These are phyloP conservation scores for Hippophae gyantsensis DNA, from an alignment of 306 rosid species.

Conservation along the genomic window DNA sequence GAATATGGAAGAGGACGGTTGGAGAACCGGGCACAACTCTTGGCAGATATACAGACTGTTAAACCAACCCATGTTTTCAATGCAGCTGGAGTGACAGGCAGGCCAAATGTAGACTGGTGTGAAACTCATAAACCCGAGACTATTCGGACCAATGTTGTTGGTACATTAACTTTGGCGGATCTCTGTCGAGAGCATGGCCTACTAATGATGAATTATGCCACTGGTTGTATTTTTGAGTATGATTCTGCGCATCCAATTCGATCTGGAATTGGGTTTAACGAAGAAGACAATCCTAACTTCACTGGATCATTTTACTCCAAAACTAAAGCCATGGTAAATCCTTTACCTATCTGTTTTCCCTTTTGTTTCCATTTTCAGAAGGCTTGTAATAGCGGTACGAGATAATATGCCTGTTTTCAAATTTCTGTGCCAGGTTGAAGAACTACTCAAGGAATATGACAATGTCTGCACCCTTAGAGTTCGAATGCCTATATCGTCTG, in stretches of 20 bases:
- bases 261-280: constrained; percentile 33
- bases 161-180: constrained; percentile 36
- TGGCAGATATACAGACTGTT: constrained; percentile 31
- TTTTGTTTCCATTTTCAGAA: constrained; percentile 7
- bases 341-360: not conserved
- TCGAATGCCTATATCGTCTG: constrained; percentile 48
- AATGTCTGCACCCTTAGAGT: constrained; percentile 51
- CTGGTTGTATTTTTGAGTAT: constrained; percentile 36
- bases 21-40: constrained; percentile 34
- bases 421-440: constrained; percentile 39
- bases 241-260: constrained; percentile 26
- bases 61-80: constrained; percentile 51
- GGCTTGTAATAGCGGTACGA: not conserved
- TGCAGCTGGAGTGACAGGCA: constrained; percentile 39
- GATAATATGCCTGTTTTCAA: constrained; percentile 2
- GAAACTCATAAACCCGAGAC: constrained; percentile 43
- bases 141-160: constrained; percentile 29
- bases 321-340: constrained; percentile 40
- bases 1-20: constrained; percentile 41
- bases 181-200: constrained; percentile 37
- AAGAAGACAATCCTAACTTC: constrained; percentile 30
- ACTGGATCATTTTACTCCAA: constrained; percentile 34
- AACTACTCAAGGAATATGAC: constrained; percentile 45
- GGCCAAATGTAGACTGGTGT: constrained; percentile 50
- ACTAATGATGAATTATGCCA: constrained; percentile 34